A percentile compares a stretch with the other conserved stretches of the same genome.
phyloP scores from a whole-genome alignment of 2,329 filamentous ascomycete species.

The Lomentospora prolificans region DNA sequence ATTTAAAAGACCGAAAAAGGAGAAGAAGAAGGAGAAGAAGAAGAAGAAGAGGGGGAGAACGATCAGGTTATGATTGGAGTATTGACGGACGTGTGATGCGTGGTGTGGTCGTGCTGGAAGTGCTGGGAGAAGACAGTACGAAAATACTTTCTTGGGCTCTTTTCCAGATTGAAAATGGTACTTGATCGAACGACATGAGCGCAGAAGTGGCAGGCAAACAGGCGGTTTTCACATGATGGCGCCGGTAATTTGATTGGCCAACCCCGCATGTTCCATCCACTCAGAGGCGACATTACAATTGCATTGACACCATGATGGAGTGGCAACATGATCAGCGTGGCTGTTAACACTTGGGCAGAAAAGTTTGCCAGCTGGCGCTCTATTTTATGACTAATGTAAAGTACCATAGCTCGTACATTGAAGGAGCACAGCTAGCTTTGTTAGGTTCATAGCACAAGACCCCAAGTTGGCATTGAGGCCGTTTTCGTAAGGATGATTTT shows the following conservation, averaged over 20 bases:
- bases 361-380: neutral
- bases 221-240: conserved; percentile 3
- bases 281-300: neutral
- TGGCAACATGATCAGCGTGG: neutral
- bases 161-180: neutral
- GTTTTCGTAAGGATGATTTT: too few species aligned
- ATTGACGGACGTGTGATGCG: neutral
- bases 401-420: too few species aligned
- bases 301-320: too few species aligned
- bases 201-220: conserved; percentile 2
- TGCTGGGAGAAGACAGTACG: neutral
- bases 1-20: neutral
- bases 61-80: neutral
- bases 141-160: neutral
- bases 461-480: too few species aligned
- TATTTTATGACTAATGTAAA: too few species aligned
- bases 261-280: conserved; percentile 7
- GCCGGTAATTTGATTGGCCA: conserved; percentile 5
- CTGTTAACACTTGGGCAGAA: neutral
- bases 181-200: conserved; percentile 8
- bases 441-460: too few species aligned
- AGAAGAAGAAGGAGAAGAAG: neutral
- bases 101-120: neutral
- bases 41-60: neutral
- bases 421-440: too few species aligned